Percentiles rank a stretch among this genome's conserved stretches.
Evolutionary conservation across 2,329 filamentous ascomycete genomes (phyloP).

Genomic region (Pseudocercospora eumusae): DNA sequence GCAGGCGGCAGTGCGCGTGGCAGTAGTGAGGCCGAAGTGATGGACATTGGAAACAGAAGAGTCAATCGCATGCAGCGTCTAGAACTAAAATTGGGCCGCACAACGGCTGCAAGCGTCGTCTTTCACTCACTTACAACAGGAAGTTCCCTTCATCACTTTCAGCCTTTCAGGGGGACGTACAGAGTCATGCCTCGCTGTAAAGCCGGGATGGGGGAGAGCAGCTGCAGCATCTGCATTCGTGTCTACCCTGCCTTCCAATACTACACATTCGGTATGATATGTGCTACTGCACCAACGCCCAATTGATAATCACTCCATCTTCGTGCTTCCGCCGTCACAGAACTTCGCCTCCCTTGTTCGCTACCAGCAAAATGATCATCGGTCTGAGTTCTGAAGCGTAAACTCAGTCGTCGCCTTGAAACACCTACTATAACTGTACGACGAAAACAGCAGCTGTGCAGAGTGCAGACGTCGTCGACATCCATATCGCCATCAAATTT

Average conservation of each 20-base stretch:
- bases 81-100: background rate
- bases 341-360: conserved; percentile 3
- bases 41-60: background rate
- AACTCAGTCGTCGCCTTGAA: background rate
- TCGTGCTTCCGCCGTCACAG: background rate
- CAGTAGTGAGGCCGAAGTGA: conserved; percentile 1
- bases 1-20: background rate
- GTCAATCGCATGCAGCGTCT: background rate
- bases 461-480: background rate
- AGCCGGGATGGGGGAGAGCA: background rate
- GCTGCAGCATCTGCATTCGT: background rate
- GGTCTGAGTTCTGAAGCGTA: too few species aligned
- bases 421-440: too few species aligned
- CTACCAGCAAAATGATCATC: conserved; percentile 4
- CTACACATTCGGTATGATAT: too few species aligned
- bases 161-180: background rate
- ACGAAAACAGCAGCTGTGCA: background rate
- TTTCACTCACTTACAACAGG: conserved; percentile 1
- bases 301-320: too few species aligned
- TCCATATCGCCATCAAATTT: background rate
- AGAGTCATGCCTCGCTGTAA: background rate
- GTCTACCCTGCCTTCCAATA: background rate
- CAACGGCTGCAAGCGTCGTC: background rate
- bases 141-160: too few species aligned
- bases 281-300: background rate